Evolutionary conservation across 2,329 filamentous ascomycete species (phyloP).

Genomic region (Fusarium sp.): DNA sequence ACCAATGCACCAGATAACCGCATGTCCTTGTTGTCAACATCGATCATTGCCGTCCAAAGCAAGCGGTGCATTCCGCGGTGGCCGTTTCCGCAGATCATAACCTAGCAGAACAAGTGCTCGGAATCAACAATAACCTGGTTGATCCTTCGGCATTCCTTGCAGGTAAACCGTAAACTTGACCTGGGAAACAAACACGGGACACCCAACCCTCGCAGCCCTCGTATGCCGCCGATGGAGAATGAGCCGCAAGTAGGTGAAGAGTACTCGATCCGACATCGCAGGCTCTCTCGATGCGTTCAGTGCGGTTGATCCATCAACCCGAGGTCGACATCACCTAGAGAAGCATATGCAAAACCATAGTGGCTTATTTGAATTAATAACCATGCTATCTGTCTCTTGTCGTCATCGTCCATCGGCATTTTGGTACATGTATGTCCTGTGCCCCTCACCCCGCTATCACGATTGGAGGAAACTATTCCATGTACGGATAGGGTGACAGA

Average conservation of each 20-base stretch:
- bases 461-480: neutral
- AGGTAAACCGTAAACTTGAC: neutral
- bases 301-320: constrained; percentile 4
- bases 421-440: constrained; percentile 4
- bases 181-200: neutral
- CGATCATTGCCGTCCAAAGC: neutral
- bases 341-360: constrained; percentile 12
- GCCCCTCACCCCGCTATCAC: constrained; percentile 13
- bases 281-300: neutral
- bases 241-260: neutral
- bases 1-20: constrained; percentile 1
- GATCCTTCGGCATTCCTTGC: neutral
- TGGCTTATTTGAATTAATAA: constrained; percentile 5
- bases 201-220: neutral
- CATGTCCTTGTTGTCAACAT: constrained; percentile 2
- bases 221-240: neutral
- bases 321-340: neutral
- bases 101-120: constrained; percentile 8
- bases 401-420: constrained; percentile 39
- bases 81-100: constrained; percentile 26
- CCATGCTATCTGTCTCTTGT: constrained; percentile 12
- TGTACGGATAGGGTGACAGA: constrained; percentile 22
- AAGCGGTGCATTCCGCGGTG: constrained; percentile 3
- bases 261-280: constrained; percentile 7
- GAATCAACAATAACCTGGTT: neutral